Conservation (phyloP, 78 protist genomes). For the Capsaspora owczarzaki region DNA sequence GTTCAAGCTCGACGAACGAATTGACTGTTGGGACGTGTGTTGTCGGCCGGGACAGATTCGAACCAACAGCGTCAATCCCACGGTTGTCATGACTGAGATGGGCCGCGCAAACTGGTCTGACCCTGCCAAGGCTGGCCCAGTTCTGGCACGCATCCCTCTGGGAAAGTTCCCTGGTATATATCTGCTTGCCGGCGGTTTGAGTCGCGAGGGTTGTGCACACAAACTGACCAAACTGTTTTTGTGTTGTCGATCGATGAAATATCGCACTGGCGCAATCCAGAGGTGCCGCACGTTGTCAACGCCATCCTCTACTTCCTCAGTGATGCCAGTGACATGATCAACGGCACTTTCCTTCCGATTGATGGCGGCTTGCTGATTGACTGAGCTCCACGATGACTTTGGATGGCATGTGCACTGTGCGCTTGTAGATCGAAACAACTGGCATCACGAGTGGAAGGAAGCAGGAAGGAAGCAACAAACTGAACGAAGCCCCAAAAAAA, state of each 20-base stretch:
- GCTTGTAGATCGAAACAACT: neutral
- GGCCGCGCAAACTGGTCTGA: neutral
- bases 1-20: too few relatives aligned
- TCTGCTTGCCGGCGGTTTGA: neutral
- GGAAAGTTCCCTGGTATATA: neutral
- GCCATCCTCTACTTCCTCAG: neutral
- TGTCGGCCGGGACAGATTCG: too few relatives aligned
- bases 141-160: conserved; percentile 9
- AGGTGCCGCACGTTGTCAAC: neutral
- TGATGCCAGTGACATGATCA: conserved; percentile 16
- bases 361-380: conserved; percentile 25
- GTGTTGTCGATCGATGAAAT: neutral
- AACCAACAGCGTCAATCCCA: conserved; percentile 9
- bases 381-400: neutral
- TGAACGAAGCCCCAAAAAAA: neutral
- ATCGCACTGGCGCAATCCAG: neutral
- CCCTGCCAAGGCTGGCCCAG: conserved; percentile 5
- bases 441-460: neutral
- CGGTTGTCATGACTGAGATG: conserved; percentile 18
- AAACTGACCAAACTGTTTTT: neutral
- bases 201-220: neutral
- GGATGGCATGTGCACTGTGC: neutral
- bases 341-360: conserved; percentile 9
- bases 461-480: neutral
- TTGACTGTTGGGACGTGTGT: too few relatives aligned